Conservation (phyloP, 306 rosid species). For the Parietaria judaica region DNA sequence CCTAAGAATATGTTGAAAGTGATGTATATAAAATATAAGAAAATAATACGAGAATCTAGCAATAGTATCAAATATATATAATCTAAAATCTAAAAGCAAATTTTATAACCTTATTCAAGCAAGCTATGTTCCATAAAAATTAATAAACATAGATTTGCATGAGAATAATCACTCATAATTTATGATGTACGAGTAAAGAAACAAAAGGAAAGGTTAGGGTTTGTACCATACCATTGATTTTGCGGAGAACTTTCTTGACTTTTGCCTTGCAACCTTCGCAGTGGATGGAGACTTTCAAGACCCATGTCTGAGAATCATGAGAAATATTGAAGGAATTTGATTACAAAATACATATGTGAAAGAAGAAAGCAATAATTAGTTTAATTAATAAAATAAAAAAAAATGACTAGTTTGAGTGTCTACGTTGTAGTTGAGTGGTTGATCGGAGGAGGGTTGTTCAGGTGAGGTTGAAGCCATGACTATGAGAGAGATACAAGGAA, state of each 20-base stretch:
- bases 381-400: neutral
- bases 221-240: constrained; percentile 81
- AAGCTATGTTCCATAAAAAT: no score
- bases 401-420: neutral
- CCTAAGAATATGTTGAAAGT: neutral
- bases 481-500: constrained; percentile 7
- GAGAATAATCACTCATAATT: neutral
- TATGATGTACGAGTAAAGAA: neutral
- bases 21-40: neutral
- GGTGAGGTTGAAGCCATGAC: constrained; percentile 43
- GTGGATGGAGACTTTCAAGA: constrained; percentile 71
- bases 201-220: no score
- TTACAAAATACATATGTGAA: neutral
- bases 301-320: constrained; percentile 50
- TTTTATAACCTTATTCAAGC: neutral
- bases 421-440: constrained; percentile 49
- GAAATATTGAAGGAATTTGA: neutral
- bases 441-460: constrained; percentile 16
- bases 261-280: constrained; percentile 86
- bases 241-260: constrained; percentile 70
- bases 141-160: neutral
- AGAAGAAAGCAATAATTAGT: neutral
- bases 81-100: no score
- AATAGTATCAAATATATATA: no score
- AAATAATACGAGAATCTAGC: no score